Evolutionary conservation across 441 rosid genomes (phyloP).

Genomic region (Bocquillonia castaneifolia): DNA sequence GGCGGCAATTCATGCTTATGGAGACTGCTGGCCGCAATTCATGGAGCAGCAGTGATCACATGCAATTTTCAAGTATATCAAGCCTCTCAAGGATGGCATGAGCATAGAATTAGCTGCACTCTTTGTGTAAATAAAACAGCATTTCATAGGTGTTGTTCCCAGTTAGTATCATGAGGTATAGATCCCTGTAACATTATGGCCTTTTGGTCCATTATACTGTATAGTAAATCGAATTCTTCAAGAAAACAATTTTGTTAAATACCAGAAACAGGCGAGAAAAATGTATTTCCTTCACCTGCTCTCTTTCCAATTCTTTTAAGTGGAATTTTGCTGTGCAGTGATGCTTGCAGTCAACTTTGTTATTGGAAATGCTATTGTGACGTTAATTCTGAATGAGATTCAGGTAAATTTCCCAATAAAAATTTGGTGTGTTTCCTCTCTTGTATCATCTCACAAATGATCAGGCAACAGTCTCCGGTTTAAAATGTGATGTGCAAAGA

Average conservation of each 20-base stretch:
- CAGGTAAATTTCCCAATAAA: no score
- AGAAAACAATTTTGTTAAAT: conserved; percentile 16
- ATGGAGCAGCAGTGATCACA: conserved; percentile 9
- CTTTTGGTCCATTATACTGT: conserved; percentile 27
- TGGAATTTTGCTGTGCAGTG: neutral
- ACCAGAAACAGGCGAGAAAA: neutral
- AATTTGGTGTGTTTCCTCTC: no score
- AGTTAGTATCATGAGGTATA: conserved; percentile 28
- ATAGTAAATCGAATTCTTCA: conserved; percentile 34
- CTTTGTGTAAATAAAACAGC: conserved; percentile 45
- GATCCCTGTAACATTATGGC: conserved; percentile 27
- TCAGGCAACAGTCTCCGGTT: no score
- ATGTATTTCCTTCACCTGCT: neutral
- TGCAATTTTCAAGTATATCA: conserved; percentile 11
- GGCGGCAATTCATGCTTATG: no score
- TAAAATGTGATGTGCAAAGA: no score
- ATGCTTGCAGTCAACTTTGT: no score
- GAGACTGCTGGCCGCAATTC: conserved; percentile 3
- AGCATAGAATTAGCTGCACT: conserved; percentile 30
- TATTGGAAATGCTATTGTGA: no score
- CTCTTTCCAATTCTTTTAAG: neutral
- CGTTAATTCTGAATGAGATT: no score
- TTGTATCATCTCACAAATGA: no score
- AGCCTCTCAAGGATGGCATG: conserved; percentile 17
- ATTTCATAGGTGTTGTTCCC: conserved; percentile 20